A percentile compares a stretch with the other conserved stretches of the same genome.
Evolutionary conservation across 2,329 filamentous ascomycete species (phyloP).

Genomic region (Dendrostoma leiphaemia): DNA sequence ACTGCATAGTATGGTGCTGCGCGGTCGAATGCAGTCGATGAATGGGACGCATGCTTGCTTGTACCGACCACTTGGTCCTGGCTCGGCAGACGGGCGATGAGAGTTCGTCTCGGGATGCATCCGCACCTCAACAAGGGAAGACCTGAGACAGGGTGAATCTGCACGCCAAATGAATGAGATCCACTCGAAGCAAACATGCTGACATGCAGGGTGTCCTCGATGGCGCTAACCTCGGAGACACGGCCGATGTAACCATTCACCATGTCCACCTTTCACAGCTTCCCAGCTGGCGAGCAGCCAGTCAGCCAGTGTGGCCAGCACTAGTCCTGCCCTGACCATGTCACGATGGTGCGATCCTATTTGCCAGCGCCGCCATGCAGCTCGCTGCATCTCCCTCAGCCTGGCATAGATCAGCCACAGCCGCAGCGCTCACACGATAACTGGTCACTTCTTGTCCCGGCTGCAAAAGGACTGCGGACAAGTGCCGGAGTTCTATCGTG

Average conservation of each 20-base stretch:
- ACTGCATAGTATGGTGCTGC: background rate
- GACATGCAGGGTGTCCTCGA: background rate
- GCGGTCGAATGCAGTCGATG: background rate
- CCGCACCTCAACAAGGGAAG: background rate
- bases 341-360: background rate
- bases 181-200: slow-evolving; percentile 1
- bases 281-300: too few species aligned
- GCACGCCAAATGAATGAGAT: background rate
- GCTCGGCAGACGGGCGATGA: background rate
- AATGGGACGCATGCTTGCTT: too few species aligned
- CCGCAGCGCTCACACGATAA: background rate
- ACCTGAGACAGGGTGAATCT: background rate
- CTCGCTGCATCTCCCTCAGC: background rate
- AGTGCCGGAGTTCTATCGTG: background rate
- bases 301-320: too few species aligned
- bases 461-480: background rate
- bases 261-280: too few species aligned
- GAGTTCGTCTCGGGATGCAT: background rate
- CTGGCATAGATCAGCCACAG: background rate
- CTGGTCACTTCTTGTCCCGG: too few species aligned
- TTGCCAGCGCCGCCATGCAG: background rate
- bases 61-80: background rate
- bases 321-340: background rate
- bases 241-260: background rate
- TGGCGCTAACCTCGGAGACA: background rate